Base-by-base conservation (phyloP, 2,329 filamentous ascomycete genomes). In the Pochonia chlamydosporia region DNA sequence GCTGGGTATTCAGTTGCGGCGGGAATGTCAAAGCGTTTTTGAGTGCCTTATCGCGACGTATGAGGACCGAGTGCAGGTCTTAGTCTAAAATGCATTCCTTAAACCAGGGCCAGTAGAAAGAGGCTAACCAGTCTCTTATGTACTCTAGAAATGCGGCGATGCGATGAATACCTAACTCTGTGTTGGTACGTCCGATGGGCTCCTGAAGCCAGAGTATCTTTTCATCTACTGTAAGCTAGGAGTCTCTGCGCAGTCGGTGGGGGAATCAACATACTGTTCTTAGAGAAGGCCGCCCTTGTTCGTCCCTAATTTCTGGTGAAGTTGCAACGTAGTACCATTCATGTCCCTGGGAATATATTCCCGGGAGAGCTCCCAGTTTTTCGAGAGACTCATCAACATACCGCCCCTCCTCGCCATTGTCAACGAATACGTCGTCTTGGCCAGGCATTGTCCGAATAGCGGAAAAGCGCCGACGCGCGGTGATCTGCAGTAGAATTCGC, bases 91-190 rank as follows among this genome's bases (percentile, higher is more conserved):
- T 25, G 26, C 25, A 25, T 25, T 41, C 21, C 39, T 41, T 41
- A 14, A 41, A 41, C 39, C 21, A 41, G 39, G 39, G 39, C 39
- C 21, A 41, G 39, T 41, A 41, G 25, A 41, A 41, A n/a, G 39
- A 41, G 26, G 39, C 39, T 14, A 21, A 41, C 39, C 21, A 41
- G 39, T 41, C 39, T 18, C 18, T 24, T 25, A 41, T 25, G 39
- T 41, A 25, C 39, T 41, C 39, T 11, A 26, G 39, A 41, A 41
- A 41, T 24, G 39, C 39, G 21, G 18, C 23, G 23, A 41, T 41
- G 23, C 39, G 21, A 16, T 41, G 21, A 24, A 41, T 25, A 13
- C 39, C 39, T 5, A 41, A 41, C 20, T 24, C 39, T 14, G 39
- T 14, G 39, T 41, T 41, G 21, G 21, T 41, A 14, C 39, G 39